Base-by-base conservation (phyloP, 2,329 filamentous ascomycete genomes). In the Zasmidium citrigriseum region DNA sequence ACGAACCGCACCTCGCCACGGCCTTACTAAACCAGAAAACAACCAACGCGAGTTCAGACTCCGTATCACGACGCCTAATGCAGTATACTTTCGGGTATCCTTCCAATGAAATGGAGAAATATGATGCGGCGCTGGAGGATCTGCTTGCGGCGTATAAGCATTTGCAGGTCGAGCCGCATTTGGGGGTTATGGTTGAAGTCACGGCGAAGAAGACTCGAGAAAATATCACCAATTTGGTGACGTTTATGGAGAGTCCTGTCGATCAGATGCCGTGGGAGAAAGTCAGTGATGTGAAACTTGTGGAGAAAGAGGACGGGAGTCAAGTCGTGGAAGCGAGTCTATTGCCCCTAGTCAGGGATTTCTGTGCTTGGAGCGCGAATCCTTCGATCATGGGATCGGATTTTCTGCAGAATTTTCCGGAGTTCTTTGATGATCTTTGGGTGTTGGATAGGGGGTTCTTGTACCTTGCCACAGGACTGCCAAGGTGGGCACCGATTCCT, bases 181-280 rank as follows among this genome's bases (percentile, higher is more conserved):
- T 83, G 21, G 73, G 76, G 2, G 73, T 76, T 48, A 68, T 78
- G 59, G 69, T 80, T 1, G 64, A 69, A 3, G 58, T 62, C 14
- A 76, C 75, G 5, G 76, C 73, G 47, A 70, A 62, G 41, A 73
- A 72, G 56, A 71, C 80, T 4, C 73, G 81, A 59, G 69, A 72
- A 5, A 76, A 79, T 18, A 75, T 83, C 11, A 80, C 82, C 3
- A 81, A 84, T 54, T 70, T 89, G 29, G 78, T 88, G 41, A 85
- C 84, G 0, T 87, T 86, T 64, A 80, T 79, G 38, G 75, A 79
- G 7, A 86, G 83, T 18, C 74, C 80, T 2, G 83, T 89, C 22
- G 86, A 89, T 66, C 83, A 87, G 60, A 78, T 80, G 64, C 76
- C 77, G 1, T 89, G 86, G 86, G 86, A 89, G 68, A 80, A 83